Conservation (phyloP, 306 rosid genomes). For the Rosa rugosa region DNA sequence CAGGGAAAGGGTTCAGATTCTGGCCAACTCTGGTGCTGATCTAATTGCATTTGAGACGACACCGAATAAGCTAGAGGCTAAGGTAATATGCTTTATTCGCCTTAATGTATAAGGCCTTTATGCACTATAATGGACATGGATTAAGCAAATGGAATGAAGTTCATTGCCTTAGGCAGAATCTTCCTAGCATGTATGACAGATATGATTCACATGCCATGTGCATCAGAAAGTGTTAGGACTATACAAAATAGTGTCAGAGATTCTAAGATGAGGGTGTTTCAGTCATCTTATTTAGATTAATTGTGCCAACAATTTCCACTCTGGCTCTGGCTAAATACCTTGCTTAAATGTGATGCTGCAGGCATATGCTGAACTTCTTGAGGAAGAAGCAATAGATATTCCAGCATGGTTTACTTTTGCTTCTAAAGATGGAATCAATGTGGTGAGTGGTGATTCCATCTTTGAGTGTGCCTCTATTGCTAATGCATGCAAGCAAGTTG, state of each 20-base stretch:
- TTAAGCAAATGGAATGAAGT: neutral
- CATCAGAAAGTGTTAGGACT: neutral
- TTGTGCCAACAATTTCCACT: neutral
- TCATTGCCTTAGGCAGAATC: neutral
- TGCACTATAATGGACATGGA: neutral
- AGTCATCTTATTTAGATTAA: neutral
- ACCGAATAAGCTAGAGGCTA: constrained; percentile 78
- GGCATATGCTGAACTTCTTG: constrained; percentile 80
- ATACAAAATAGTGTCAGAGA: neutral
- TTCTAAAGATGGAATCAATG: constrained; percentile 71
- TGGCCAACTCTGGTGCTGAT: constrained; percentile 75
- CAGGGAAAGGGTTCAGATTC: constrained; percentile 74
- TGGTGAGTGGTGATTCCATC: constrained; percentile 75
- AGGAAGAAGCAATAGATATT: constrained; percentile 67
- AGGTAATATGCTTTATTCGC: constrained; percentile 36
- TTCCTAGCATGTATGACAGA: neutral
- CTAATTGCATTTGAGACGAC: constrained; percentile 86
- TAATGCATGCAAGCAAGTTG: constrained; percentile 61
- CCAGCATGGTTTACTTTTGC: constrained; percentile 91
- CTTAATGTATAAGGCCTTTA: neutral
- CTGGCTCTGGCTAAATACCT: neutral
- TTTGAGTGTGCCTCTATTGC: constrained; percentile 71
- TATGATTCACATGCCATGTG: neutral
- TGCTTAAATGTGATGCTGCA: constrained; percentile 31
- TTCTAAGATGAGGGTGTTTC: neutral